Base-by-base conservation (phyloP, 768 basidiomycete genomes). In the Antrodiella citrinella region DNA sequence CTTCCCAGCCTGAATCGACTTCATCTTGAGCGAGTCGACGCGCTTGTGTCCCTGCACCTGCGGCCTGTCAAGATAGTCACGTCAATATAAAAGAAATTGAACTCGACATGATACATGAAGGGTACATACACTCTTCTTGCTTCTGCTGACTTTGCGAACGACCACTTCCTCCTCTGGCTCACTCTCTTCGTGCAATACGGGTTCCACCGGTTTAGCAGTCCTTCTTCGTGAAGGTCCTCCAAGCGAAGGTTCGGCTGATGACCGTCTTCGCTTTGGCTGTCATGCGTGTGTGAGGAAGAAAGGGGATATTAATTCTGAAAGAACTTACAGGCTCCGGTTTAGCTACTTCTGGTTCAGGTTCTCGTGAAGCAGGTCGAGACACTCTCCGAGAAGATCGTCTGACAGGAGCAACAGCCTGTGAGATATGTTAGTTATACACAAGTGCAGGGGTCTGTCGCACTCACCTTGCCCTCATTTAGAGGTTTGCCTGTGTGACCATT, bases 1-100 rank as follows among this genome's bases (percentile, higher is more conserved):
- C 89, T 60, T 91, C 89, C 88, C 89, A 91, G 26, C 86, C 87
- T 57, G 87, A 90, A 48, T 88, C 86, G 35, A 86, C 84, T 21
- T 53, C 62, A 15, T 60, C 62, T 44, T 61, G 53, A 19, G 84
- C 82, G 11, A 74, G 69, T 30, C 81, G 76, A 24, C 84, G 78
- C 25, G 71, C 69, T 54, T 75, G 72, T n/a, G 69, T 62, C 12
- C 72, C 74, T 12, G 77, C 76, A 21, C 75, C 74, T 56, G 76
- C 69, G 35, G 69, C 62, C 78, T 79, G 20, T 18, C 51, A 45
- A 10, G 41, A 48, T 22, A 10, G 24, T 46, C 21, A 26, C 49
- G 52, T 45, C 52, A 52, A 50, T 25, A 30, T 35, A 35, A 7
- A 35, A 35, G 30, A 35, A 35, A 35, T 35, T 35, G 30, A 35